Evolutionary conservation across 2,329 filamentous ascomycete genomes (phyloP).

Genomic region (Xylariaceae sp.): DNA sequence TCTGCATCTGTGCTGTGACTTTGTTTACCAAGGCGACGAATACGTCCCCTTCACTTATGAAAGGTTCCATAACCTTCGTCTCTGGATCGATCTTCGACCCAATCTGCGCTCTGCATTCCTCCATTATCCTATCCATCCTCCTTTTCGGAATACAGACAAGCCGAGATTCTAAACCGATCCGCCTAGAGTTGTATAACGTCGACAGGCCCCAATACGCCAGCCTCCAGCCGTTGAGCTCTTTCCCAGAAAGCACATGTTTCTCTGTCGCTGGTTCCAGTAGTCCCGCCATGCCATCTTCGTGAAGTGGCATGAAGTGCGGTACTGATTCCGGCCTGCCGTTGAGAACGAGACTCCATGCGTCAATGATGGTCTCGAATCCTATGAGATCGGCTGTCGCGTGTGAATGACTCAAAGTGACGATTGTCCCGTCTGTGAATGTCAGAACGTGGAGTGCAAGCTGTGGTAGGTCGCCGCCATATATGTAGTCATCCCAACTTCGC

Average conservation of each 20-base stretch:
- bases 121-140: constrained; percentile 1
- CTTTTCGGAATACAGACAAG: neutral
- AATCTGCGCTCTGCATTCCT: neutral
- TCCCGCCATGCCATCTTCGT: neutral
- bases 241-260: neutral
- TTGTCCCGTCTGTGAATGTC: neutral
- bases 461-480: neutral
- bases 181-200: neutral
- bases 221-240: neutral
- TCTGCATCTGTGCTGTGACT: neutral
- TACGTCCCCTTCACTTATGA: neutral
- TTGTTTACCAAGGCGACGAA: neutral
- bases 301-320: neutral
- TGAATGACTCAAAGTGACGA: neutral
- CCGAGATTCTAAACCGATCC: neutral
- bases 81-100: neutral
- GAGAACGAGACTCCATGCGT: neutral
- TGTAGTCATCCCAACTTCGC: neutral
- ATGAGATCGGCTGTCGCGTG: neutral
- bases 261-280: neutral
- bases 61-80: neutral
- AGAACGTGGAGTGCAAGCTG: neutral
- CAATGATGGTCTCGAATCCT: neutral
- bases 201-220: neutral
- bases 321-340: neutral